Base-by-base conservation (phyloP, 768 basidiomycete genomes). In the Leccinum imitatum region DNA sequence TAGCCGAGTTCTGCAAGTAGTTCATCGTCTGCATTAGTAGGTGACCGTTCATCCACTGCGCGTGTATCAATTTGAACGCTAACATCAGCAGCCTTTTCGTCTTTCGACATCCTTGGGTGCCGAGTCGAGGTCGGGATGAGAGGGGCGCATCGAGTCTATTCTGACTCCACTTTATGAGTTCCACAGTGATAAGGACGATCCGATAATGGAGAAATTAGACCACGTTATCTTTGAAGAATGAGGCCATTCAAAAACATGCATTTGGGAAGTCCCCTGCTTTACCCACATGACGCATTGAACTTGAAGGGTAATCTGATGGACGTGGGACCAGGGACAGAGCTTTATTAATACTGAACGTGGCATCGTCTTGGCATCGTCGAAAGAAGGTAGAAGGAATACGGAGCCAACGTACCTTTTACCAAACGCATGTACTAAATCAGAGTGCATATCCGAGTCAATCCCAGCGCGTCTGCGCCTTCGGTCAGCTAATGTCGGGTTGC, bases 1-100 rank as follows among this genome's bases (percentile, higher is more conserved):
- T 90, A 90, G 6, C 88, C 88, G 33, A 90, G 80, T 62, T 82
- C 74, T 11, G 87, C 88, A 25, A 90, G 82, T 48, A 81, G 75
- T 4, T 67, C 76, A 69, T 89, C 78, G 66, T 90, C 87, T 15
- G 77, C 78, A 63, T 79, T 75, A 4, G 66, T 75, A 6, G 66
- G 63, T 23, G 73, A 56, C 13, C 55, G 55, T 30, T 58, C 58
- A 19, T 61, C 48, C n/a, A 61, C 54, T 14, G 44, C 51, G 50
- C 53, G 19, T n/a, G 63, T 57, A 37, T 69, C 41, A 17, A 64
- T n/a, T 41, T 41, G 39, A 41, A 41, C 35, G 13, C 59, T 27
- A 23, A 59, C 48, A 3, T 59, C 53, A 2, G 37, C 47, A 3
- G 37, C 35, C 57, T 73, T 71, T 56, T 73, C 64, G 59, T 54